Percentiles rank a stretch among this genome's conserved stretches.
Evolutionary conservation across 768 basidiomycete species (phyloP).

Genomic region (Mycena pura): DNA sequence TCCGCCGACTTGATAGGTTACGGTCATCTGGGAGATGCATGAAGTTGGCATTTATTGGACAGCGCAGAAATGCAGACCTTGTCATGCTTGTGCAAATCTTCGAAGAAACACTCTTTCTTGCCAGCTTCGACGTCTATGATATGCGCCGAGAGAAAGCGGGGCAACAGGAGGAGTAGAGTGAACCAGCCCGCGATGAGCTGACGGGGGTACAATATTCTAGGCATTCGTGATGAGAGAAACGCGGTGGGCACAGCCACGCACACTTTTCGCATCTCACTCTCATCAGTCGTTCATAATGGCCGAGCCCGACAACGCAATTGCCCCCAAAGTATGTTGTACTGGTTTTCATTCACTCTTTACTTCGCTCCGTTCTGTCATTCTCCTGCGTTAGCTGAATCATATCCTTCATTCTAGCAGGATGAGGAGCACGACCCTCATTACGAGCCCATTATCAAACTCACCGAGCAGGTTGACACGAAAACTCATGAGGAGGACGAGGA

Average conservation of each 20-base stretch:
- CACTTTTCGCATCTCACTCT: constrained; percentile 18
- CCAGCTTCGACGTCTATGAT: constrained; percentile 78
- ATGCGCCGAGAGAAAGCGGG: constrained; percentile 61
- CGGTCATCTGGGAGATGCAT: constrained; percentile 82
- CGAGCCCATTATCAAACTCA: constrained; percentile 96
- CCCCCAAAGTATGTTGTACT: constrained; percentile 66
- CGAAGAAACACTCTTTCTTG: constrained; percentile 94
- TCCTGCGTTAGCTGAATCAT: constrained; percentile 22
- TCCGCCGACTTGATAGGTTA: constrained; percentile 98
- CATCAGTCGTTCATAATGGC: constrained; percentile 51
- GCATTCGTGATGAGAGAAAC: constrained; percentile 26
- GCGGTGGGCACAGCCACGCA: constrained; percentile 9
- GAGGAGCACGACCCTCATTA: constrained; percentile 92
- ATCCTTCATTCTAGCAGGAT: constrained; percentile 46
- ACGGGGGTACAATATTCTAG: constrained; percentile 27
- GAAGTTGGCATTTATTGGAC: not conserved
- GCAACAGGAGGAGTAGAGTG: constrained; percentile 48
- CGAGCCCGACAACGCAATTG: constrained; percentile 67
- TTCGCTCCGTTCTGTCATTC: not conserved
- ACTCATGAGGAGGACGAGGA: constrained; percentile 95
- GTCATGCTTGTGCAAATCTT: constrained; percentile 91
- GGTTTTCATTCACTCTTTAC: constrained; percentile 5
- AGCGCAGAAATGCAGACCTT: constrained; percentile 55
- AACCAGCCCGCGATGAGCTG: constrained; percentile 41
- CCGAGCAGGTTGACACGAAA: constrained; percentile 94